A percentile compares a stretch with the other conserved stretches of the same genome.
Conservation (phyloP, 768 basidiomycete species). For the Udeniomyces megalosporus region DNA sequence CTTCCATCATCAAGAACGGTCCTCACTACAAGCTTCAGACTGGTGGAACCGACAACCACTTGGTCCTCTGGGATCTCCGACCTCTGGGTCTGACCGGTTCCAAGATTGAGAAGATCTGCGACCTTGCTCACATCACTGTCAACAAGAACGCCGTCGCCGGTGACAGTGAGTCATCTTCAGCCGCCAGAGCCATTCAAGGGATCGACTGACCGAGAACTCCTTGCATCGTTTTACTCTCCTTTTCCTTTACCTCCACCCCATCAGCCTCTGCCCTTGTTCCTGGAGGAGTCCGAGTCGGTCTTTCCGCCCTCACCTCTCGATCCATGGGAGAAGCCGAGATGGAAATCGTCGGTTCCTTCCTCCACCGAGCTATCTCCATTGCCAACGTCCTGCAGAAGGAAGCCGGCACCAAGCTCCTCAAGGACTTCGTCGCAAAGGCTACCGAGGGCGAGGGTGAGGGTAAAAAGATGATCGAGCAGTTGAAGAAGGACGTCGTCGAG, state of each 20-base stretch:
- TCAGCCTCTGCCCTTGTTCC: conserved; percentile 72
- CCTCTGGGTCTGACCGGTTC: conserved; percentile 91
- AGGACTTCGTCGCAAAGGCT: conserved; percentile 76
- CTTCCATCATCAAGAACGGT: conserved; percentile 52
- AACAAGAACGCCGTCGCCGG: conserved; percentile 87
- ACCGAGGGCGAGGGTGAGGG: conserved; percentile 36
- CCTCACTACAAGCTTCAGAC: conserved; percentile 79
- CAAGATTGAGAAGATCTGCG: conserved; percentile 97
- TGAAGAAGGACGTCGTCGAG: conserved; percentile 56
- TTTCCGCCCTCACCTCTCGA: conserved; percentile 83
- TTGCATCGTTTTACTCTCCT: neutral
- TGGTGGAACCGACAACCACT: conserved; percentile 89
- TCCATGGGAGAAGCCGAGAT: conserved; percentile 80
- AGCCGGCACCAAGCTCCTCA: conserved; percentile 82
- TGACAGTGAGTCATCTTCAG: conserved; percentile 37
- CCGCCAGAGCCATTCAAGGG: neutral
- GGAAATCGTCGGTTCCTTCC: conserved; percentile 69
- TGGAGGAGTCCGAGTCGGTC: conserved; percentile 92
- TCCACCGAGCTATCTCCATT: conserved; percentile 88
- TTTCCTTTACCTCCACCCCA: neutral
- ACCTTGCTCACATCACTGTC: conserved; percentile 89
- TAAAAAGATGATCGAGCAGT: conserved; percentile 48
- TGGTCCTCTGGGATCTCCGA: conserved; percentile 92
- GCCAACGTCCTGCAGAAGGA: conserved; percentile 80
- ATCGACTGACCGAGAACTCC: neutral